Base-by-base conservation (phyloP, 2,329 filamentous ascomycete species). In the Mycocentrospora acerina region DNA sequence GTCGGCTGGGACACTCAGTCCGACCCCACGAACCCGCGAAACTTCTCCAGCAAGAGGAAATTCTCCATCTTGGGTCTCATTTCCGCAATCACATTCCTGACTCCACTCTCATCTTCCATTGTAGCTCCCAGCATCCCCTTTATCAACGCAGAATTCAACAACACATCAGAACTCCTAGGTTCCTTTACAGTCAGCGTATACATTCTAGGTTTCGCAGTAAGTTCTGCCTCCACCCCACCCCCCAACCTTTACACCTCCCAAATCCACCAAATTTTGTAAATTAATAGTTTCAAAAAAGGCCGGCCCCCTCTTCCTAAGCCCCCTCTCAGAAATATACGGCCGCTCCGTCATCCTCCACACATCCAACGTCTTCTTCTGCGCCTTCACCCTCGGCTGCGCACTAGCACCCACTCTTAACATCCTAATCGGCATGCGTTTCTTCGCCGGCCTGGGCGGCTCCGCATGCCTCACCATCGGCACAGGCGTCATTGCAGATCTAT, bases 321-420 rank as follows among this genome's bases (percentile, higher is more conserved):
- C 64, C 1, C 52, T 67, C 1, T 60, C 54, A 15, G 64, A 67
- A 28, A 61, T 67, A 10, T 66, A 64, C 36, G 64, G 64, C 7
- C 57, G 64, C 13, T 51, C 51, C 19, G 49, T 64, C 11, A 43
- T 66, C 7, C 47, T 66, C 19, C 59, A 67, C 38, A 25, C 43
- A 22, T 48, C 57, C 17, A 80, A 76, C 46, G 33, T 77, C 4
- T 71, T 72, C 69, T 79, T 79, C 53, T 62, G 79, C 4, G 48
- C 68, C 14, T 77, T 75, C 66, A 75, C 75, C 7, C 49, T 77
- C 3, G 63, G 69, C 2, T 76, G 64, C 29, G 66, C 64, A 3
- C 49, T 68, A 4, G 55, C 63, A 1, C 62, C 62, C 2, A 67
- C 57, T 18, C 53, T 68, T 3, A 40, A 42, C 15, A 58, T 57